phyloP scores from a whole-genome alignment of 345 rosid species.

The Salix caprea region DNA sequence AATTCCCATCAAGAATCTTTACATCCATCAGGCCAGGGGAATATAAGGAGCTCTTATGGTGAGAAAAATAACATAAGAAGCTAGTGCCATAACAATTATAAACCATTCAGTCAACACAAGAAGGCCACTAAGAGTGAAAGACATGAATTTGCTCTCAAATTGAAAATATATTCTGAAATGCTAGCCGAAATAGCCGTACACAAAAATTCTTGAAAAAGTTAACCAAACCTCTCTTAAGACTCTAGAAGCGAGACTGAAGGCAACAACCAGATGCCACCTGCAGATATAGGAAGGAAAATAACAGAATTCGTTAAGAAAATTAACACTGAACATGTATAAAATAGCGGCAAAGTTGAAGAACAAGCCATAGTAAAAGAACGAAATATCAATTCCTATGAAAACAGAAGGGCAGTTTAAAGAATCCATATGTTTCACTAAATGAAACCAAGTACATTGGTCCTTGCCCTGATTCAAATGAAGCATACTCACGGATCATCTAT shows the following conservation, averaged over 20 bases:
- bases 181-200: neutral
- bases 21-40: neutral
- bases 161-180: neutral
- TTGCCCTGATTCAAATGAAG: neutral
- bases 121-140: neutral
- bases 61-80: neutral
- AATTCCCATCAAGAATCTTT: neutral
- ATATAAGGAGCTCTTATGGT: neutral
- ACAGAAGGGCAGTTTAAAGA: neutral
- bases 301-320: neutral
- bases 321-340: neutral
- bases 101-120: neutral
- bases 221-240: neutral
- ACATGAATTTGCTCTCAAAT: neutral
- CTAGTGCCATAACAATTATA: neutral
- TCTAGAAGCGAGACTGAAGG: neutral
- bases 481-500: neutral
- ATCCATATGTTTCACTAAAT: neutral
- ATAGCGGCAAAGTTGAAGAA: neutral
- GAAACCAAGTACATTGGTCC: neutral
- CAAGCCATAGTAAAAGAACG: neutral
- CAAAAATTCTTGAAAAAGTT: neutral
- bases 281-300: neutral
- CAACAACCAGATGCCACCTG: neutral
- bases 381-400: neutral